These are phyloP conservation scores for Vairimorpha apis DNA, from an alignment of 371 early-diverging fungal species.

Conservation along the genomic window DNA sequence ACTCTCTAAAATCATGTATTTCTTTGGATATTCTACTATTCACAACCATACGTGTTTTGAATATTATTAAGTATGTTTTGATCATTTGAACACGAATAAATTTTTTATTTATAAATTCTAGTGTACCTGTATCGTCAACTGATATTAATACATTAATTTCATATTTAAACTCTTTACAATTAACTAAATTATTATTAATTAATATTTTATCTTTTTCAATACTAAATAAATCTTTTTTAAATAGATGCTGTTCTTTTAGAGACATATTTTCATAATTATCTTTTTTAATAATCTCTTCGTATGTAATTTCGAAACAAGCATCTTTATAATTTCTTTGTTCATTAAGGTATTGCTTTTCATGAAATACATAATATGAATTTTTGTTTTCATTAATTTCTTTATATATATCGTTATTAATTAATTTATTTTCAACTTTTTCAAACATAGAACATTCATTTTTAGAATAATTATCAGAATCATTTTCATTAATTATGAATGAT, in stretches of 20 bases:
- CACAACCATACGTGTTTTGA: neutral
- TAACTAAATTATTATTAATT: neutral
- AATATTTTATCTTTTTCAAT: neutral
- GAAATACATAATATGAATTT: too few relatives aligned
- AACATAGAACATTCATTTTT: neutral
- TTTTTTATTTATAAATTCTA: neutral
- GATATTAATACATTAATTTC: neutral
- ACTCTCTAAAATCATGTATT: neutral
- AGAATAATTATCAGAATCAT: neutral
- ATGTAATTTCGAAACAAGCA: neutral
- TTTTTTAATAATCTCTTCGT: slow-evolving; percentile 15
- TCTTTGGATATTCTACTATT: neutral
- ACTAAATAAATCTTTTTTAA: neutral
- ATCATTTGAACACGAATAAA: too few relatives aligned
- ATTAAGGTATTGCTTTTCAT: too few relatives aligned
- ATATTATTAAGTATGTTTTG: too few relatives aligned
- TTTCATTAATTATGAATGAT: neutral
- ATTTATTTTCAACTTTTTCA: too few relatives aligned
- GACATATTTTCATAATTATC: neutral
- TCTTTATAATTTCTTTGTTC: too few relatives aligned
- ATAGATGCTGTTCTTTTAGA: neutral
- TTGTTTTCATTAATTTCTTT: too few relatives aligned
- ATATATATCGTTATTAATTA: too few relatives aligned
- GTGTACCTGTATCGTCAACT: too few relatives aligned
- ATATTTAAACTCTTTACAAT: slow-evolving; percentile 8